Percentiles rank a stretch among this genome's conserved stretches.
These are phyloP conservation scores for Taxillus chinensis DNA, from an alignment of 164 flowering plant species.

Conservation along the genomic window DNA sequence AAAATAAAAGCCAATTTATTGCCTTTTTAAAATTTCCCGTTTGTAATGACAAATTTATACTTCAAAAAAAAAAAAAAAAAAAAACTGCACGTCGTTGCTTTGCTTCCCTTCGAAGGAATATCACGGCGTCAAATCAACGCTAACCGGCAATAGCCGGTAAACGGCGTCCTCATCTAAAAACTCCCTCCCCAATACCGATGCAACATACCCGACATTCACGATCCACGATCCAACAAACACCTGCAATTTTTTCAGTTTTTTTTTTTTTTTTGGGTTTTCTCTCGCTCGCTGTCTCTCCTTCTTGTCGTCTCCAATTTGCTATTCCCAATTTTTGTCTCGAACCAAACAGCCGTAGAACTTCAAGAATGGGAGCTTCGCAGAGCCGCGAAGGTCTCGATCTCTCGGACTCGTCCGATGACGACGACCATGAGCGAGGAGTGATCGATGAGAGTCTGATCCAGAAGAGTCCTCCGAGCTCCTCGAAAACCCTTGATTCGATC, in stretches of 20 bases:
- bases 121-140: neutral
- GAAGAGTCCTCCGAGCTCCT: neutral
- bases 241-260: neutral
- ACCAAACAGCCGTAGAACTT: neutral
- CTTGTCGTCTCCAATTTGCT: neutral
- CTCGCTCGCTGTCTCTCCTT: neutral
- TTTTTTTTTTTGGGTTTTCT: neutral
- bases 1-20: no score
- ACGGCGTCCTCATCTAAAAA: neutral
- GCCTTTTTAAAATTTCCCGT: no score
- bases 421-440: neutral
- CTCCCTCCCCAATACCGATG: neutral
- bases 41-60: no score
- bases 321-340: neutral
- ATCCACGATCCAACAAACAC: neutral
- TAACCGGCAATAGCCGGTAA: conserved; percentile 1
- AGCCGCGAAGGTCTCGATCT: neutral
- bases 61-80: no score
- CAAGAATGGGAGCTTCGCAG: neutral
- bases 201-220: neutral
- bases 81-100: no score
- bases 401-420: neutral
- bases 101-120: neutral
- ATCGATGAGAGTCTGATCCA: neutral
- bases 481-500: neutral